Percentiles rank a stretch among this genome's conserved stretches.
Evolutionary conservation across 202 grass and related monocot genomes (phyloP).

Genomic region (Setaria viridis): DNA sequence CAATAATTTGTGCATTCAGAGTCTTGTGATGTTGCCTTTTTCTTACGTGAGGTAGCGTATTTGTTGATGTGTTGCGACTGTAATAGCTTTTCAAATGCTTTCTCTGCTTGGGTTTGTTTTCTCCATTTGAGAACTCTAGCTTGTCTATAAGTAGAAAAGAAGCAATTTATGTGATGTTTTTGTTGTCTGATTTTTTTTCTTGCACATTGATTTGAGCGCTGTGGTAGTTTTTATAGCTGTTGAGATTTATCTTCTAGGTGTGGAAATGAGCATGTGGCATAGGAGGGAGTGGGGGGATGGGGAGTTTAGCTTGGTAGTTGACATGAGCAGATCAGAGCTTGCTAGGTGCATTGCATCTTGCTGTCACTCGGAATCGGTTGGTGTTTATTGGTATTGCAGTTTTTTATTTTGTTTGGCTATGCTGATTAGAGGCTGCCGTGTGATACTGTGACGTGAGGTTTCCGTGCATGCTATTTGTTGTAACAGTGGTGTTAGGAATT

Average conservation of each 20-base stretch:
- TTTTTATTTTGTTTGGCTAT: background rate
- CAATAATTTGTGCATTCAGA: background rate
- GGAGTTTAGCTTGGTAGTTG: background rate
- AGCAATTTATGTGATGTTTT: background rate
- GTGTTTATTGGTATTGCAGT: background rate
- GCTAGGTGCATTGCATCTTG: background rate
- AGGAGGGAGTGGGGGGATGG: constrained; percentile 48
- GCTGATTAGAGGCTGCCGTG: background rate
- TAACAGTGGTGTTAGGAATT: background rate
- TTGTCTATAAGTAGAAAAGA: background rate
- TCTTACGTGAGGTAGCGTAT: background rate
- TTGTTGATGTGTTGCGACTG: background rate
- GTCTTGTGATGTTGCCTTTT: too few species aligned
- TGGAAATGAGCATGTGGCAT: constrained; percentile 58
- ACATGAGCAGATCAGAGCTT: background rate
- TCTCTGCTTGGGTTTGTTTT: background rate
- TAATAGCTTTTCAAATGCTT: background rate
- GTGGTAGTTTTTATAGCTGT: background rate
- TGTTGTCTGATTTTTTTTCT: constrained; percentile 8
- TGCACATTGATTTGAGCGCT: background rate
- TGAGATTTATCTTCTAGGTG: constrained; percentile 27
- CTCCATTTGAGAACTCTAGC: background rate
- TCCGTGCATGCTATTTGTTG: background rate
- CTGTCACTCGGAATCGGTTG: background rate
- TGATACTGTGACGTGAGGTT: background rate